Evolutionary conservation across 164 flowering plant genomes (phyloP), one percentile per base, ranked within the genome.

Genomic region (Piper betle): DNA sequence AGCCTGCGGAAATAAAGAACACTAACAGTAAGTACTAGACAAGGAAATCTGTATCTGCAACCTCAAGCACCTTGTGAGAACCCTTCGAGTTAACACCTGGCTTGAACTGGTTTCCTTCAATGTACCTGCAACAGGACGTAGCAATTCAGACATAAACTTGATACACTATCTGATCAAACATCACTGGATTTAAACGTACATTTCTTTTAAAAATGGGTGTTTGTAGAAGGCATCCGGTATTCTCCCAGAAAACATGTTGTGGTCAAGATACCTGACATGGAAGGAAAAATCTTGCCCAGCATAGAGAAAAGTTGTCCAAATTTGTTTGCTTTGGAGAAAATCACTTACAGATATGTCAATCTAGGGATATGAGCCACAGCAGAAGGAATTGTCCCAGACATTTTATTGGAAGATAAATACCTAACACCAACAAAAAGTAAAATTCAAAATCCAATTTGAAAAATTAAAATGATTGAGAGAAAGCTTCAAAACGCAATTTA

Each of bases 161-260:
- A 6, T 15, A 46, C 15, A 46, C 13, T 46, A 12, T 46, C 10
- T 15, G 43, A 17, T 43, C 61, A 58, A 39, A 48, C 6, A 39
- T 54, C 25, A 62, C 6, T 37, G 42, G 3, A 57, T 16, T 4
- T 20, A 12, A 59, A 78, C 96, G 80, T 66, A 85, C 99, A 94
- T 73, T 75, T 88, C 99, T 74, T 94, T 94, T 68, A 94, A 71
- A 74, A 79, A 83, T 4, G 84, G 82, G 65, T 94, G 97, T 62
- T 85, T 91, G 61, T 94, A 94, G 73, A 88, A 82, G 48, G 86
- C 79, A 64, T 88, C 87, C 33, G 97, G 95, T 61, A 94, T 87
- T 63, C 90, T 79, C 65, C 96, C 97, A 13, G 85, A 56, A 68
- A 93, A 90, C 60, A 82, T 84, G 68, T 93, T 88, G 79, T 93